Evolutionary conservation across 2,329 filamentous ascomycete genomes (phyloP).

Genomic region (Clarireedia sp.): DNA sequence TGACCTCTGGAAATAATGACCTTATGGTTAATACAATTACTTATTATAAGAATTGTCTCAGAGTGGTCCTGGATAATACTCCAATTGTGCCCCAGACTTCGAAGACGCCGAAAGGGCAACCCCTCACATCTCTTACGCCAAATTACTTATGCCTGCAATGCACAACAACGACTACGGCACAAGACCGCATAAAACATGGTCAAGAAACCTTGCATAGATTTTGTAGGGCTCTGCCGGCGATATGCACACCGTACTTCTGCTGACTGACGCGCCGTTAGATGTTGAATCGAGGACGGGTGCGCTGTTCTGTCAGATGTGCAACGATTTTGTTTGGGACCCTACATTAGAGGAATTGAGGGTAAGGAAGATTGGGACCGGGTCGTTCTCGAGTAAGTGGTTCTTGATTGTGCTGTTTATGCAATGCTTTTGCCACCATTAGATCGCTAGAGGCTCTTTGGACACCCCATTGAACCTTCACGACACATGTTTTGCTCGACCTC

Average conservation of each 20-base stretch:
- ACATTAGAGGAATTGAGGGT: conserved; percentile 69
- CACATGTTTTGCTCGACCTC: too few species aligned
- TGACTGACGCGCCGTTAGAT: conserved; percentile 39
- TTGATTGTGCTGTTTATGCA: too few species aligned
- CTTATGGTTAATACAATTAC: conserved; percentile 60
- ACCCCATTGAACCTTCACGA: too few species aligned
- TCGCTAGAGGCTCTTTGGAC: too few species aligned
- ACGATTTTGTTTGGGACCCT: conserved; percentile 77
- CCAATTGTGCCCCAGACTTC: conserved; percentile 59
- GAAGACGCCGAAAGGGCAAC: conserved; percentile 46
- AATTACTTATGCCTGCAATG: conserved; percentile 71
- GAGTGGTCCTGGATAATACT: conserved; percentile 60
- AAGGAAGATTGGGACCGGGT: conserved; percentile 59
- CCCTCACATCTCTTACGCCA: conserved; percentile 54
- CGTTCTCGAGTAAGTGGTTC: conserved; percentile 50
- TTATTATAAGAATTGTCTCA: conserved; percentile 64
- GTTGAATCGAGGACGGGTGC: conserved; percentile 70
- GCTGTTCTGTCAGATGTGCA: conserved; percentile 73
- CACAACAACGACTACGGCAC: conserved; percentile 56
- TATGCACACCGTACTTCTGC: neutral
- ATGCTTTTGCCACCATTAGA: too few species aligned
- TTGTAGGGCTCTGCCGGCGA: conserved; percentile 42
- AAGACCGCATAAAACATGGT: conserved; percentile 59
- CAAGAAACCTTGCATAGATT: conserved; percentile 64
- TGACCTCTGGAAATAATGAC: conserved; percentile 49